These are phyloP conservation scores for Cladophialophora immunda DNA, from an alignment of 2,329 filamentous ascomycete species.

Conservation along the genomic window DNA sequence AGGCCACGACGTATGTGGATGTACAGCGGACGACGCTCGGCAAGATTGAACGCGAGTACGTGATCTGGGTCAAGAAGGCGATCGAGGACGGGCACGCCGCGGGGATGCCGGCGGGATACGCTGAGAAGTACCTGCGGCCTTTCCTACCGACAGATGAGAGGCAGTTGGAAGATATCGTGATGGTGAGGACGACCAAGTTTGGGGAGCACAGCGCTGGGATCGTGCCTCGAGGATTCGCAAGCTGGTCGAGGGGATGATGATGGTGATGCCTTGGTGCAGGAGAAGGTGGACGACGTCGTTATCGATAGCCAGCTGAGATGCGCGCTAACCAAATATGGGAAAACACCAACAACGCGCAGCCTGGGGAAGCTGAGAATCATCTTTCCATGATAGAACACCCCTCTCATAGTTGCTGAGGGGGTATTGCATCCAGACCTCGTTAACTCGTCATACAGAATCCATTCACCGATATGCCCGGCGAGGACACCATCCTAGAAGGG, in stretches of 20 bases:
- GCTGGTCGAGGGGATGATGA: constrained; percentile 13
- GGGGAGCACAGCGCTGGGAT: constrained; percentile 14
- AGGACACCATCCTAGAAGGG: constrained; percentile 58
- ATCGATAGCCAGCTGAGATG: background rate
- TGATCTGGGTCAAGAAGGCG: constrained; percentile 30
- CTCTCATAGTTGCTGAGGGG: constrained; percentile 2
- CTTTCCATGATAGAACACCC: background rate
- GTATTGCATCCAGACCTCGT: too few relatives aligned
- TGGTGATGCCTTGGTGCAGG: too few relatives aligned
- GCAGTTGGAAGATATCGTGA: constrained; percentile 17
- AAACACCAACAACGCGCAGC: constrained; percentile 18
- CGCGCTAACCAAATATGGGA: constrained; percentile 23
- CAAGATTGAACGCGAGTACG: constrained; percentile 29
- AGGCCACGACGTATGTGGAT: constrained; percentile 28
- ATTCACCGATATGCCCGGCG: constrained; percentile 25
- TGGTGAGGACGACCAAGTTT: constrained; percentile 28
- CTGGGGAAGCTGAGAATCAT: background rate
- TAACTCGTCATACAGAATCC: background rate
- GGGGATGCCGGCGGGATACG: constrained; percentile 29
- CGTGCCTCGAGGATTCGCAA: constrained; percentile 23
- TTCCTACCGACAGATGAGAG: constrained; percentile 22
- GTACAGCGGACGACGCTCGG: constrained; percentile 17
- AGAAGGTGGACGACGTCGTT: background rate
- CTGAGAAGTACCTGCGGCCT: constrained; percentile 21
- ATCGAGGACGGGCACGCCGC: constrained; percentile 21